phyloP scores from a whole-genome alignment of 2,329 filamentous ascomycete genomes.

The Pseudofabraea citricarpa region DNA sequence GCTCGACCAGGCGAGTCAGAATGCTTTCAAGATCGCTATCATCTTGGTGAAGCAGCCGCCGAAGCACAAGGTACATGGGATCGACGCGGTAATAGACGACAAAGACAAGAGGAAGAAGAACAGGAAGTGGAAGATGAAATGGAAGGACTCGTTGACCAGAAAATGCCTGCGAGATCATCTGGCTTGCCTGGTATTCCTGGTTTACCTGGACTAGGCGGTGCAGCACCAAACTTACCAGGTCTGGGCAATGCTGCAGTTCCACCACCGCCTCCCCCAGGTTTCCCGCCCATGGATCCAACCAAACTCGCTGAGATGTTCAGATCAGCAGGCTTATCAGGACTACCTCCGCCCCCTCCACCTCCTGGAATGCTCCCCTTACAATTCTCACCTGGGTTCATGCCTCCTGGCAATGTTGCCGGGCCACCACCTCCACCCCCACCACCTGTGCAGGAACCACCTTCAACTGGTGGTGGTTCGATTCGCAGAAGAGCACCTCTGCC shows the following conservation, averaged over 20 bases:
- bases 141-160: constrained; percentile 88
- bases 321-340: constrained; percentile 36
- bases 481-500: constrained; percentile 67
- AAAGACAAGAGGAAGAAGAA: constrained; percentile 88
- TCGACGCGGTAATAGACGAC: constrained; percentile 68
- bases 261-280: constrained; percentile 41
- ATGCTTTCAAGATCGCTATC: constrained; percentile 84
- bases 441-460: constrained; percentile 25
- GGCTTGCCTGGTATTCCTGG: constrained; percentile 45
- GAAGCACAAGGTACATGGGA: constrained; percentile 96
- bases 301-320: constrained; percentile 62
- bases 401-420: constrained; percentile 19
- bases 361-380: constrained; percentile 33
- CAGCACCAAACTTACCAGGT: constrained; percentile 44
- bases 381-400: constrained; percentile 25
- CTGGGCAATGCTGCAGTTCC: constrained; percentile 37
- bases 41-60: constrained; percentile 89
- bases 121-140: constrained; percentile 90
- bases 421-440: not conserved
- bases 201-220: constrained; percentile 21
- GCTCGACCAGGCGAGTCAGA: constrained; percentile 82
- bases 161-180: constrained; percentile 60
- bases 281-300: constrained; percentile 43
- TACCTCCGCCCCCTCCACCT: constrained; percentile 44
- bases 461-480: constrained; percentile 34